Evolutionary conservation across 2,329 filamentous ascomycete genomes (phyloP), one percentile per base, ranked within the genome.

Genomic region (Diplodia sapinea): DNA sequence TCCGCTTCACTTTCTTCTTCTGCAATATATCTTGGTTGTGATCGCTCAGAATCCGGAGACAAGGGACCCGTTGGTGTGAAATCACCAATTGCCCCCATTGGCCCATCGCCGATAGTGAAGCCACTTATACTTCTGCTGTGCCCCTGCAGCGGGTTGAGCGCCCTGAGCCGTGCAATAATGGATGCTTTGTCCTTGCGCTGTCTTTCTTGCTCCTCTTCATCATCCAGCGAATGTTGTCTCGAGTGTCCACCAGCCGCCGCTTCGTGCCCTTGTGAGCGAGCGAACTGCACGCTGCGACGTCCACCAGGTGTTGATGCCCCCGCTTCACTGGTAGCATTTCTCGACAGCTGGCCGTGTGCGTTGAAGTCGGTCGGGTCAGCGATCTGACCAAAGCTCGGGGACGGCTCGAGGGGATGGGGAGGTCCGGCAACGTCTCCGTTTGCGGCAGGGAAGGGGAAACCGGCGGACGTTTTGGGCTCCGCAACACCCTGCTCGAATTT

Each of bases 101-200:
- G 72, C 3, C 77, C 78, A n/a, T 72, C 75, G 51, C 77, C 76
- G 40, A 80, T 75, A 0, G 82, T 81, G 59, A 80, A 78, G 11
- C 78, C 82, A 71, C 85, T 87, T 29, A 80, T 74, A 43, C 81
- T 83, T 40, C 85, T 79, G 3, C 80, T 78, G 72, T 87, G 85
- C 20, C 81, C 79, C 54, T 81, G 78, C 68, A 84, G 79, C 11
- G 80, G 82, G 12, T 84, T 86, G 66, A 96, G 81, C 3, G 91
- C 89, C 75, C 91, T 93, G 70, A 96, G 79, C 76, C 91, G 93
- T 20, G 89, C 89, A 79, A 96, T 92, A 70, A 96, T 85, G 29
- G 90, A 89, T 26, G 86, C 86, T 66, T 86, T 82, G 36, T 82
- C 69, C 85, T 84, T 74, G 67, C 72, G 71, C 49, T 54, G 52